These are phyloP conservation scores for Dendrocalamus sinicus DNA, from an alignment of 176 grass and related monocot species.

Conservation along the genomic window DNA sequence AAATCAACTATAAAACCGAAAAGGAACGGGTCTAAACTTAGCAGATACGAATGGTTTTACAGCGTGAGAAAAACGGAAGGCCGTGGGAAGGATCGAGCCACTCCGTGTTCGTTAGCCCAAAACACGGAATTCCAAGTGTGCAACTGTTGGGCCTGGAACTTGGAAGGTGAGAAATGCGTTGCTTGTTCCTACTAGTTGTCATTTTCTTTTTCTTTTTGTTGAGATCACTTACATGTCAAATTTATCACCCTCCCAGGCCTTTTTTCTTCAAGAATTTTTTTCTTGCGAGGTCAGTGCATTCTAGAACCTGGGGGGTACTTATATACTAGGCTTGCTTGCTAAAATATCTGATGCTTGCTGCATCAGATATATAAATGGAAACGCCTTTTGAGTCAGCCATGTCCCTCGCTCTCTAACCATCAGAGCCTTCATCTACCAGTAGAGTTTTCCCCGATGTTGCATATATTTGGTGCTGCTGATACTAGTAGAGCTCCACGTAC, in stretches of 20 bases:
- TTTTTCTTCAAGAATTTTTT: neutral
- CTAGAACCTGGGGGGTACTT: neutral
- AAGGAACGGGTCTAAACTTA: neutral
- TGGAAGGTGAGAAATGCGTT: neutral
- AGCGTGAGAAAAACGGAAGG: neutral
- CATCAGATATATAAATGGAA: neutral
- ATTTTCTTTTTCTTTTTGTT: neutral
- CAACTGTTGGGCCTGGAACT: neutral
- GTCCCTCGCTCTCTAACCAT: no score
- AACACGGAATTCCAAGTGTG: neutral
- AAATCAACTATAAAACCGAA: no score
- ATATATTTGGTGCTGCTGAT: no score
- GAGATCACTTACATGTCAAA: neutral
- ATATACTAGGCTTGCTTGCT: neutral
- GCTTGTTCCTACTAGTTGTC: neutral
- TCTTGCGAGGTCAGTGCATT: neutral
- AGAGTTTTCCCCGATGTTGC: no score
- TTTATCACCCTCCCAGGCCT: neutral
- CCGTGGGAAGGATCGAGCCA: neutral
- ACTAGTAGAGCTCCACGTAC: no score
- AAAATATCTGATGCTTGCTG: no score
- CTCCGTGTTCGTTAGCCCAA: neutral
- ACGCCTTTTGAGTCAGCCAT: neutral
- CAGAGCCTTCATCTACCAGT: no score
- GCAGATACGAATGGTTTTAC: neutral